Percentiles rank a stretch among this genome's conserved stretches.
phyloP scores from a whole-genome alignment of 2,329 filamentous ascomycete species.

The Hypomyces rosellus region DNA sequence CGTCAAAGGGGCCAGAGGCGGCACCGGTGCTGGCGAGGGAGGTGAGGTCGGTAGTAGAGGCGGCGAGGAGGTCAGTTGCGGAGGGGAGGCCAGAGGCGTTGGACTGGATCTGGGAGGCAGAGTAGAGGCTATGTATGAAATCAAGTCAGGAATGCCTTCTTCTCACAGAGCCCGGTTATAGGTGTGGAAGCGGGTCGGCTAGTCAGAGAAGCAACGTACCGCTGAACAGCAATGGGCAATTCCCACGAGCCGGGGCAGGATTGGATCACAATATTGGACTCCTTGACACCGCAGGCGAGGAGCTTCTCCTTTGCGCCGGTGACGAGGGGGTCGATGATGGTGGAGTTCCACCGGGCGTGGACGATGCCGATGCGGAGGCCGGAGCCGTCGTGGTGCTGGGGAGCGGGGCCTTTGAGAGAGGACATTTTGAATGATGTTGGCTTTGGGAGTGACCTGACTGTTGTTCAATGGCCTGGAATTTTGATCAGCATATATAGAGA shows the following conservation, averaged over 20 bases:
- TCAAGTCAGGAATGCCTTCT: neutral
- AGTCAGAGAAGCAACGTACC: constrained; percentile 45
- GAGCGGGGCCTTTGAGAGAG: constrained; percentile 50
- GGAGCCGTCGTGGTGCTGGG: constrained; percentile 58
- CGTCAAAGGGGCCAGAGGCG: constrained; percentile 70
- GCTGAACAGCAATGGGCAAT: constrained; percentile 82
- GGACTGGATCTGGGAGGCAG: constrained; percentile 79
- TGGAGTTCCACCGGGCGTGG: constrained; percentile 90
- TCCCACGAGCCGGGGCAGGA: constrained; percentile 93
- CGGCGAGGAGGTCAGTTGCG: constrained; percentile 70
- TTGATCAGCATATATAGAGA: no score
- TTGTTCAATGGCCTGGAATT: no score
- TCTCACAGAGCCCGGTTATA: neutral
- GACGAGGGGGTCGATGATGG: constrained; percentile 81
- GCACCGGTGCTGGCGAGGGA: constrained; percentile 34
- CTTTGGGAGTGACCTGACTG: no score
- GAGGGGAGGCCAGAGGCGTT: constrained; percentile 55
- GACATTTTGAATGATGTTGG: constrained; percentile 2
- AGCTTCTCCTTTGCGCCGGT: constrained; percentile 74
- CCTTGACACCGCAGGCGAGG: constrained; percentile 69
- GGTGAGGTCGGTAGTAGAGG: constrained; percentile 61
- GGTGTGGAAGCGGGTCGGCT: neutral
- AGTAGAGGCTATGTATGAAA: constrained; percentile 61
- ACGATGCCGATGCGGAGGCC: constrained; percentile 86
- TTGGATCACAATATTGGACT: constrained; percentile 83